phyloP scores from a whole-genome alignment of 2,329 filamentous ascomycete species.

The Coniochaeta prunicola region DNA sequence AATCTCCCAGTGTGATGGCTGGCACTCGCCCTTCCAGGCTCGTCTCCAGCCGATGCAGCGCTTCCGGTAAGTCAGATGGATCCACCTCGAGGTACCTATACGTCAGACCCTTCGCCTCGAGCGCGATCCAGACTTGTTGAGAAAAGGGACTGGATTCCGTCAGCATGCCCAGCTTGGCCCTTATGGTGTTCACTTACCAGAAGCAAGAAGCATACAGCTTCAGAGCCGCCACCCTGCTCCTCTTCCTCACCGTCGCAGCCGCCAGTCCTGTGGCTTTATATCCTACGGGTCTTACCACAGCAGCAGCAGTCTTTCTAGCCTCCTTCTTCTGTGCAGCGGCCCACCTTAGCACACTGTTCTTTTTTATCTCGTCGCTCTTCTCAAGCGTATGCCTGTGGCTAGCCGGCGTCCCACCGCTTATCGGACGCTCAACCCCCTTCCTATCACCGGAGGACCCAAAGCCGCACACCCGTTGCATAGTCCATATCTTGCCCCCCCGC shows the following conservation, averaged over 20 bases:
- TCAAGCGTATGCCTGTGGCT: constrained; percentile 69
- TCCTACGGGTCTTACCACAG: constrained; percentile 1
- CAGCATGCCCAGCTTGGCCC: constrained; percentile 4
- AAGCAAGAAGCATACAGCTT: constrained; percentile 80
- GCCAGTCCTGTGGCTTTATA: constrained; percentile 13
- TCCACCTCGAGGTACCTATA: constrained; percentile 88
- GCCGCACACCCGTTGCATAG: constrained; percentile 70
- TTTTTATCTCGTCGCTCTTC: constrained; percentile 73
- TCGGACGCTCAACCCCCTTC: constrained; percentile 31
- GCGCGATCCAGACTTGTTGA: constrained; percentile 81
- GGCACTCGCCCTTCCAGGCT: constrained; percentile 73
- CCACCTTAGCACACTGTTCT: constrained; percentile 66
- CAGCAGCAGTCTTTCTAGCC: constrained; percentile 43
- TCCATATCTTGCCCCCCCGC: constrained; percentile 52
- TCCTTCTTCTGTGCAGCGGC: constrained; percentile 59
- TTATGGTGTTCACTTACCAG: constrained; percentile 52
- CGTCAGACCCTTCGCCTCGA: constrained; percentile 68
- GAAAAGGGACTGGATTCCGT: constrained; percentile 62
- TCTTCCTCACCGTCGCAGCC: constrained; percentile 49
- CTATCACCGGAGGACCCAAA: constrained; percentile 52
- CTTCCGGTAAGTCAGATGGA: constrained; percentile 64
- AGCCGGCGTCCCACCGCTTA: constrained; percentile 60
- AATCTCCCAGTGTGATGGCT: constrained; percentile 68
- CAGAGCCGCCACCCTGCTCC: constrained; percentile 61
- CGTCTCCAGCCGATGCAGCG: constrained; percentile 56